Conservation (phyloP, 2,329 filamentous ascomycete species). For the Aspergillus spinulosporus region DNA sequence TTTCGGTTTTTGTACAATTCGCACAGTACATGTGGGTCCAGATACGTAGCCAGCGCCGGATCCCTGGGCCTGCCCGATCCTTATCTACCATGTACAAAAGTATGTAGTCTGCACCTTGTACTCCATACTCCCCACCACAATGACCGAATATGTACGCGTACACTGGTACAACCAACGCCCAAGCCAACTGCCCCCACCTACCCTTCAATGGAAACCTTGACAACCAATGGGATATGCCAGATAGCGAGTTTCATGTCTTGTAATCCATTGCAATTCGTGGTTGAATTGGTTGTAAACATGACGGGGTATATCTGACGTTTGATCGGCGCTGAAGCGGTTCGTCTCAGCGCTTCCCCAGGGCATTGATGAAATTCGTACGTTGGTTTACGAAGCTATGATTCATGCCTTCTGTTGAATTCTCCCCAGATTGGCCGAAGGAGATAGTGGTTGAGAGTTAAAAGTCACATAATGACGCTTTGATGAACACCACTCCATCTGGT, state of each 20-base stretch:
- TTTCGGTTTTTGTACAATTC: no score
- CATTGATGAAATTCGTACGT: neutral
- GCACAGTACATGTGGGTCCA: no score
- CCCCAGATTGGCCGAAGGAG: neutral
- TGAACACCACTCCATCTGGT: no score
- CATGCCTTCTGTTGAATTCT: neutral
- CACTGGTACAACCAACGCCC: no score
- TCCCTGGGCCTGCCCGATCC: no score
- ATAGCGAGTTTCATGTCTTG: neutral
- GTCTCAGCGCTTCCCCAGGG: neutral
- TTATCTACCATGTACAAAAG: no score
- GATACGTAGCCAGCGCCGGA: no score
- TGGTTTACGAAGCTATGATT: neutral
- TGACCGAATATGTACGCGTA: no score
- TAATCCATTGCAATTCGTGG: neutral
- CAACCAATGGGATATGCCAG: neutral
- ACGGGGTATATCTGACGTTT: neutral
- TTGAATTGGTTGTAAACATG: neutral
- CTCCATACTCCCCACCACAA: no score
- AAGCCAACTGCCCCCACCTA: no score
- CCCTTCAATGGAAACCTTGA: neutral
- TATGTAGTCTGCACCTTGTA: no score
- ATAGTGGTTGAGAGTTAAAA: no score
- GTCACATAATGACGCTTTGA: neutral
- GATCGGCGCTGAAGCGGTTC: neutral